phyloP scores from a whole-genome alignment of 306 rosid genomes.

The Spatholobus suberectus region DNA sequence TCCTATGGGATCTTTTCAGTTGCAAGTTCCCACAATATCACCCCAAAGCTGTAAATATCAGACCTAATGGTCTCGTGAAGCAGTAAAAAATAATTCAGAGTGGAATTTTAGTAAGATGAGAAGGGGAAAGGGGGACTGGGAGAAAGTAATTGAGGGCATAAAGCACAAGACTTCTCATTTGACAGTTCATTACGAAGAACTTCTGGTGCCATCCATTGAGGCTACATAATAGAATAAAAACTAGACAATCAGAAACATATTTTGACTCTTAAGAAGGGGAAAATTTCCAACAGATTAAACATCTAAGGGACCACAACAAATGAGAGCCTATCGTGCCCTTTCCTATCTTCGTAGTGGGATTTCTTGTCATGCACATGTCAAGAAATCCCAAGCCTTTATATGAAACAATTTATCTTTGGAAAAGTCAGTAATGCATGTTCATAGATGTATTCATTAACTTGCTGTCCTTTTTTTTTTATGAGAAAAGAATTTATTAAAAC shows the following conservation, averaged over 20 bases:
- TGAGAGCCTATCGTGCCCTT: constrained; percentile 58
- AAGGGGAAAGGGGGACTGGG: not conserved
- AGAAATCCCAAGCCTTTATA: too few relatives aligned
- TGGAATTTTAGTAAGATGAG: not conserved
- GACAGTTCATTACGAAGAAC: constrained; percentile 60
- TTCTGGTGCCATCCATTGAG: constrained; percentile 69
- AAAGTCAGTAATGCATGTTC: too few relatives aligned
- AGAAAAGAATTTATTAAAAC: too few relatives aligned
- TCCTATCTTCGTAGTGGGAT: constrained; percentile 47
- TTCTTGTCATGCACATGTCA: constrained; percentile 54
- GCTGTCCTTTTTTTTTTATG: too few relatives aligned
- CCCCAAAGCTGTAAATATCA: constrained; percentile 96
- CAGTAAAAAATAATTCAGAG: constrained; percentile 13
- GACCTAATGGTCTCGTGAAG: constrained; percentile 69
- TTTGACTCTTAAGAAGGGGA: not conserved
- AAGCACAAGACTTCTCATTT: constrained; percentile 53
- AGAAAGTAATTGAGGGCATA: constrained; percentile 18
- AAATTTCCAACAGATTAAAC: constrained; percentile 31
- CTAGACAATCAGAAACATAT: constrained; percentile 35
- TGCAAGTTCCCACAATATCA: constrained; percentile 95
- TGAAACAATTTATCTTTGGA: too few relatives aligned
- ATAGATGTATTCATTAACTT: too few relatives aligned
- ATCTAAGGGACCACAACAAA: too few relatives aligned
- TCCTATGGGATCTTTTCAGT: constrained; percentile 99
- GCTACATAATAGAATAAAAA: constrained; percentile 38